These are phyloP conservation scores for Claviceps quebecensis DNA, from an alignment of 2,329 filamentous ascomycete species.

Conservation along the genomic window DNA sequence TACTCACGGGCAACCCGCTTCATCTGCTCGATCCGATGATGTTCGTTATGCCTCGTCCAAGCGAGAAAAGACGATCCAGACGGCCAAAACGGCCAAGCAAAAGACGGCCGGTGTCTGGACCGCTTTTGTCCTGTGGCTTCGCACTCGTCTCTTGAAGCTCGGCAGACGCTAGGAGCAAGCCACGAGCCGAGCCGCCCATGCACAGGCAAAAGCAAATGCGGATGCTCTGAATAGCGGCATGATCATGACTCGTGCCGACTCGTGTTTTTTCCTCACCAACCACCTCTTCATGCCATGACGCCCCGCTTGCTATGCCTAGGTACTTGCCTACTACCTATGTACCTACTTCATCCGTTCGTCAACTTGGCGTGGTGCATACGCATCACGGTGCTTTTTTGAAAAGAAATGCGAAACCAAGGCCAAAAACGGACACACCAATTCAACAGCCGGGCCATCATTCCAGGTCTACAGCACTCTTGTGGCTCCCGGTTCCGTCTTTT, in stretches of 20 bases:
- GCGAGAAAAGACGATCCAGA: constrained; percentile 35
- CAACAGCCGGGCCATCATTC: neutral
- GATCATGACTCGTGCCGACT: neutral
- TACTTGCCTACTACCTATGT: too few relatives aligned
- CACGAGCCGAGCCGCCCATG: constrained; percentile 6
- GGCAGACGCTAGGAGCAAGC: constrained; percentile 22
- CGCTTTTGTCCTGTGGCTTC: constrained; percentile 48
- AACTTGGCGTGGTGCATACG: too few relatives aligned
- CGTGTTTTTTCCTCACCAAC: neutral
- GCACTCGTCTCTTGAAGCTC: constrained; percentile 34
- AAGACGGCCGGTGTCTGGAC: constrained; percentile 50
- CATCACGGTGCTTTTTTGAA: neutral
- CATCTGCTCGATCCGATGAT: constrained; percentile 23
- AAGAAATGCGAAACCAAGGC: neutral
- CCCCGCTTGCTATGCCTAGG: neutral
- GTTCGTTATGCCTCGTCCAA: constrained; percentile 28
- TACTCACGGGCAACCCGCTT: constrained; percentile 9
- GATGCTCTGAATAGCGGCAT: neutral
- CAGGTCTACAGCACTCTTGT: neutral
- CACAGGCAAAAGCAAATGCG: neutral
- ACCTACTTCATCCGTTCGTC: too few relatives aligned
- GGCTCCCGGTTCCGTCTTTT: neutral
- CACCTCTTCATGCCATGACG: neutral
- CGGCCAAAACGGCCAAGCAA: constrained; percentile 36
- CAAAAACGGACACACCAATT: neutral